Evolutionary conservation across 352 stramenopile species (phyloP), one percentile per base, ranked within the genome.

Genomic region (Phytopythium chamaehyphon): DNA sequence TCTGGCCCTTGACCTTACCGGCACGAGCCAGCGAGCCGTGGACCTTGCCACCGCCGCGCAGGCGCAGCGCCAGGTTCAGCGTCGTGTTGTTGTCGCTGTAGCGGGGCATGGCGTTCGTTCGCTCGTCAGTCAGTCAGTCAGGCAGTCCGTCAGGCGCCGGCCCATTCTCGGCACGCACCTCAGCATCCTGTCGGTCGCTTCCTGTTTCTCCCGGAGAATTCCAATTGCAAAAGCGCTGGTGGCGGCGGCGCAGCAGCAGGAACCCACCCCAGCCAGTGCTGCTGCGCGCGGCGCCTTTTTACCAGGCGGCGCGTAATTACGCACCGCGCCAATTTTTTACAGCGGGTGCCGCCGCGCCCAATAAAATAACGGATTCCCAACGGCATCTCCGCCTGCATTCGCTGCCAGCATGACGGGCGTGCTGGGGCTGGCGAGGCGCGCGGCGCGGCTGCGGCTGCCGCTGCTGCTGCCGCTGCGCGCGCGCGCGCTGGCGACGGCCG

Each of bases 1-100:
- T 99, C 83, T 99, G 97, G 70, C 96, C 96, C 88, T 99, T 99
- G 43, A 99, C 97, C 88, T 99, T 99, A 96, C 97, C 97, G 76
- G 97, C 97, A 98, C 97, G 97, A 81, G 97, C 96, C 67, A 99
- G 83, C 65, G 97, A 99, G 93, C 97, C 97, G 95, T 99, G 97
- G 74, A 99, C 96, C 90, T 98, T 98, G 81, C 95, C 96, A 90
- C 84, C 84, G 85, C 84, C 84, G 56, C 95, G 89, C 47, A 98
- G 86, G 64, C 96, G 88, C 36, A 99, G 77, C 54, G 97, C 96
- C 61, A 99, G 69, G 81, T 98, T 95, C 46, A 99, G 78, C 46
- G 95, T 98, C 40, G 82, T 96, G 73, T 97, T 93, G 78, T 94
- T 97, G 77, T 98, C 95, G 69, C 90, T 89, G 97, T 97, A 73